Base-by-base conservation (phyloP, 2,329 filamentous ascomycete species). In the Alternaria dauci region DNA sequence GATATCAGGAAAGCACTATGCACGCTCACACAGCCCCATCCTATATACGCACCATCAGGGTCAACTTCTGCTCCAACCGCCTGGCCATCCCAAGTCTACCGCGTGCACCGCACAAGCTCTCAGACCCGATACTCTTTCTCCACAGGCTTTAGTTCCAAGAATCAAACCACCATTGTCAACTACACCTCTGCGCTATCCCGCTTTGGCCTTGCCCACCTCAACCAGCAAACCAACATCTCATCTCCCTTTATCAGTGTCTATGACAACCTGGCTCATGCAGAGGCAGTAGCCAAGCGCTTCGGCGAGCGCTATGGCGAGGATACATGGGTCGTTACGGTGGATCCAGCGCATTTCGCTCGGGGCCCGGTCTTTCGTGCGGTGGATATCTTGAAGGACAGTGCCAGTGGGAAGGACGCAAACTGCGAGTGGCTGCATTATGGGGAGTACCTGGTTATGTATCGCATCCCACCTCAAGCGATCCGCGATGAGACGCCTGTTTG, bases 361-460 rank as follows among this genome's bases (percentile, higher is more conserved):
- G 76, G 76, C 0, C 76, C 76, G 1, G 67, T 78, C 25, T 76
- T 77, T 58, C 50, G 76, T 11, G 76, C 75, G 4, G 70, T 57
- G 25, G 73, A 77, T 63, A 12, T 77, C 18, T 36, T 78, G 36
- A 65, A 63, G 52, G 62, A 43, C 8, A 57, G 34, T n/a, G 52
- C 50, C 44, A 20, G 42, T 38, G 30, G 11, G 8, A 60, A 58
- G 12, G 58, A 52, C 12, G 28, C 42, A 23, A 52, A 63, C 34
- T 28, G 39, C n/a, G 57, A 55, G 28, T 74, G 69, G 66, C 41
- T 77, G 55, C 76, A 78, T 66, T 63, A 69, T 57, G 73, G 75
- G 1, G 76, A 78, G 65, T 78, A 78, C 60, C 46, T 78, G 28
- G 63, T 76, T 38, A 70, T 75, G 74, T 76, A 78, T 68, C 65